phyloP scores from a whole-genome alignment of 371 early-diverging fungal genomes.

The Mortierella sp. region DNA sequence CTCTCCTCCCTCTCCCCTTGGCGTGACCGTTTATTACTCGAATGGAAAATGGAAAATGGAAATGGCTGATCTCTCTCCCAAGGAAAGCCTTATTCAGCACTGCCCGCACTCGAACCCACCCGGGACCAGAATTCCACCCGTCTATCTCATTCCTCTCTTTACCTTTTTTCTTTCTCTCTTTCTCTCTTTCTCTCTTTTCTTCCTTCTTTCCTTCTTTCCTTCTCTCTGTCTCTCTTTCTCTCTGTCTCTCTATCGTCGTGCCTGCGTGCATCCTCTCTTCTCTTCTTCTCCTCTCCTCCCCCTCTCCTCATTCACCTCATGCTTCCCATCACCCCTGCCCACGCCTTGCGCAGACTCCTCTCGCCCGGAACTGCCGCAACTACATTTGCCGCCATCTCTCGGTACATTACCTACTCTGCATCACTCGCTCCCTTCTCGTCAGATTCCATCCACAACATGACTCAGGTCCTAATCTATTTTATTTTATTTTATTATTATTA shows the following conservation, averaged over 20 bases:
- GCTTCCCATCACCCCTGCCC: slow-evolving; percentile 7
- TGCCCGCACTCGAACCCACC: no score
- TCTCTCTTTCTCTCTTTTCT: neutral
- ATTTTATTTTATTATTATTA: no score
- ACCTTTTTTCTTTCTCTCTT: neutral
- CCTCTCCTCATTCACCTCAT: slow-evolving; percentile 1
- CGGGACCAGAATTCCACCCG: no score
- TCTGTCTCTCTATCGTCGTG: neutral
- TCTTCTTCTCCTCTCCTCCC: neutral
- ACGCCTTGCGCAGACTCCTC: slow-evolving; percentile 24
- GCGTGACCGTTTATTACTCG: no score
- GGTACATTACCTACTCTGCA: slow-evolving; percentile 4
- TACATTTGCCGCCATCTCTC: neutral
- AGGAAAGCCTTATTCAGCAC: no score
- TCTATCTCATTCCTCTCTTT: neutral
- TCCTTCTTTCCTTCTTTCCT: neutral
- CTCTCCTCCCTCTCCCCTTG: no score
- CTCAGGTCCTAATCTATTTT: neutral
- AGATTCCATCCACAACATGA: neutral
- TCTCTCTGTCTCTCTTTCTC: neutral
- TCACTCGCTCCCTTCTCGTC: neutral
- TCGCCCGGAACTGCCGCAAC: slow-evolving; percentile 23
- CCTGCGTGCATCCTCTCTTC: neutral
- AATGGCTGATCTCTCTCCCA: no score
- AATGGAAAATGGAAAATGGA: slow-evolving; percentile 1